A percentile compares a stretch with the other conserved stretches of the same genome.
Conservation (phyloP, 1,139 yeast species). For the Hyphopichia buzzinii region DNA sequence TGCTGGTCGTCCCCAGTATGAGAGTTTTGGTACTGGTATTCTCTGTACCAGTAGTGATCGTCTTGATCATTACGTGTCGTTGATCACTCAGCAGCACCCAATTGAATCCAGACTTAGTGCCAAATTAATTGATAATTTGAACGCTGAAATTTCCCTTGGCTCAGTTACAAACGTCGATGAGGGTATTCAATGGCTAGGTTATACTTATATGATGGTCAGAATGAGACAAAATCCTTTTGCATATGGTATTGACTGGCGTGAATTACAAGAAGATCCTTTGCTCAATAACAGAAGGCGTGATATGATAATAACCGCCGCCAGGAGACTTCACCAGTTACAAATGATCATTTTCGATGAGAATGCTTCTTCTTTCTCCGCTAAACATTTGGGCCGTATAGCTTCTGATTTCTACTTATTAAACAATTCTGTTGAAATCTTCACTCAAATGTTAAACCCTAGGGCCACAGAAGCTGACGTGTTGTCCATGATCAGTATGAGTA, state of each 20-base stretch:
- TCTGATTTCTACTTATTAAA: conserved; percentile 88
- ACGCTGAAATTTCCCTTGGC: conserved; percentile 94
- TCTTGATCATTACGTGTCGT: conserved; percentile 80
- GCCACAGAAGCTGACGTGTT: conserved; percentile 93
- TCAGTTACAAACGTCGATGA: conserved; percentile 94
- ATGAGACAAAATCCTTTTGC: conserved; percentile 94
- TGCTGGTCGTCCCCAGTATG: conserved; percentile 98
- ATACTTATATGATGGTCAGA: conserved; percentile 89
- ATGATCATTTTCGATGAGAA: conserved; percentile 92
- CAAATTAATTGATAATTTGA: conserved; percentile 83
- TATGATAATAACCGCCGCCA: conserved; percentile 77
- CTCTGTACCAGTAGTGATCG: conserved; percentile 80
- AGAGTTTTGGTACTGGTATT: conserved; percentile 88
- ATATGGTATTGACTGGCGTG: conserved; percentile 91
- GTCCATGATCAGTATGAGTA: conserved; percentile 87
- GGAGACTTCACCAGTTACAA: conserved; percentile 76
- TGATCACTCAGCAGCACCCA: conserved; percentile 93
- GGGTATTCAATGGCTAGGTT: conserved; percentile 95
- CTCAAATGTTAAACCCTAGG: conserved; percentile 74
- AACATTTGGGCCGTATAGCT: conserved; percentile 91
- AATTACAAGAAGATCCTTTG: conserved; percentile 77
- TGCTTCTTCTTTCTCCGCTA: conserved; percentile 75
- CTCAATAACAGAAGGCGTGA: conserved; percentile 70
- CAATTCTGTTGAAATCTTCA: conserved; percentile 86
- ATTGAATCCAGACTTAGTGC: conserved; percentile 82